A percentile compares a stretch with the other conserved stretches of the same genome.
Conservation (phyloP, 1,284 basidiomycete genomes). For the Coniferiporia sulphurascens region DNA sequence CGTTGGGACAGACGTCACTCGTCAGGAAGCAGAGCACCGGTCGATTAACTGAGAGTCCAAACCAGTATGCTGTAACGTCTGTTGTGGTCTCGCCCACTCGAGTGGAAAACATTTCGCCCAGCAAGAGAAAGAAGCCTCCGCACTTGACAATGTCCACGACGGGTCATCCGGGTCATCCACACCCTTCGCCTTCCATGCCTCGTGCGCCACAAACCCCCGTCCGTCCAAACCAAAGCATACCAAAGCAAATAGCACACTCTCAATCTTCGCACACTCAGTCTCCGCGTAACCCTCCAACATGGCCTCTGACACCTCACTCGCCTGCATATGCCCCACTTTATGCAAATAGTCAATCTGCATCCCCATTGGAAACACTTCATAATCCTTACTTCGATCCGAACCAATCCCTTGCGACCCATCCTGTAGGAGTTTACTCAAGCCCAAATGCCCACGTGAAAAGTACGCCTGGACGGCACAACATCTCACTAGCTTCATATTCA, state of each 20-base stretch:
- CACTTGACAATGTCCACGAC: constrained; percentile 3
- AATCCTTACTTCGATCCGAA: constrained; percentile 17
- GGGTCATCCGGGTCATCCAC: neutral
- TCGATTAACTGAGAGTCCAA: neutral
- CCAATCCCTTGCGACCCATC: constrained; percentile 1
- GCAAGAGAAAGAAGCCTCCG: constrained; percentile 3
- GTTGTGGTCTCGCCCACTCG: neutral
- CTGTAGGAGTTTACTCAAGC: neutral
- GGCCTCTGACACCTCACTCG: neutral
- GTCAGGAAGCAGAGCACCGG: neutral
- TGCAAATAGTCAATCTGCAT: constrained; percentile 5
- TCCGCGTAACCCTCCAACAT: neutral
- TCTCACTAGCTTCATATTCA: neutral
- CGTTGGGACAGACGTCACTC: neutral
- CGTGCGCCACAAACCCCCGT: constrained; percentile 1
- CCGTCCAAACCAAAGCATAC: neutral
- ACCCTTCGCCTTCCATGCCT: constrained; percentile 2
- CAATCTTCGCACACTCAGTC: neutral
- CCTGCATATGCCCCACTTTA: constrained; percentile 1
- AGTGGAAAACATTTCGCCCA: neutral
- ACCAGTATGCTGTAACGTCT: neutral
- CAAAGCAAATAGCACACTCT: neutral
- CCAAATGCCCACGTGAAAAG: neutral
- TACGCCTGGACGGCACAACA: neutral
- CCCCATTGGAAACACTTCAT: constrained; percentile 8